Percentiles rank a stretch among this genome's conserved stretches.
Conservation (phyloP, 2,329 filamentous ascomycete species). For the Exophiala mesophila region DNA sequence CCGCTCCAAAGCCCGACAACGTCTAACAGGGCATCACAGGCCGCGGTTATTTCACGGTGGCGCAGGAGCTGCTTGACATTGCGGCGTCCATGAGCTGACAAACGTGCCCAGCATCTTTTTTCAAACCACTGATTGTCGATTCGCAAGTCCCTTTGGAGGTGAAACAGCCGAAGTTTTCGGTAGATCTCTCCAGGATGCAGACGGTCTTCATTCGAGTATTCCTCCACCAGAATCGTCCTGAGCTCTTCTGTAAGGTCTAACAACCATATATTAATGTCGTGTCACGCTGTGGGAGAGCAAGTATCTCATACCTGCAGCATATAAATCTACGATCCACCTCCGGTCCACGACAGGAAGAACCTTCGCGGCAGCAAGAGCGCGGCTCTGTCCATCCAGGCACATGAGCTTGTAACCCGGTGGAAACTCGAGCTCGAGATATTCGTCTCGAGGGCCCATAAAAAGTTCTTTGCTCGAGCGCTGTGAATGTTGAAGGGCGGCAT, state of each 20-base stretch:
- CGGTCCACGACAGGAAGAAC: constrained; percentile 23
- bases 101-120: constrained; percentile 22
- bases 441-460: constrained; percentile 3
- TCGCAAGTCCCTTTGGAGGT: constrained; percentile 10
- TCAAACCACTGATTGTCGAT: constrained; percentile 22
- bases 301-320: constrained; percentile 25
- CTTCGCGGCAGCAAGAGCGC: constrained; percentile 22
- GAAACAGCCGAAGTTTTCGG: constrained; percentile 30
- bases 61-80: constrained; percentile 28
- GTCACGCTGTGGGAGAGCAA: neutral
- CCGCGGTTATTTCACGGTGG: constrained; percentile 26
- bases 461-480: constrained; percentile 7
- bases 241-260: constrained; percentile 28
- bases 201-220: constrained; percentile 30
- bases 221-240: constrained; percentile 26
- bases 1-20: constrained; percentile 32
- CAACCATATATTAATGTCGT: neutral
- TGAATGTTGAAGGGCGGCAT: constrained; percentile 18
- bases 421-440: constrained; percentile 24
- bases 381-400: constrained; percentile 29
- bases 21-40: constrained; percentile 32
- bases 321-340: constrained; percentile 33
- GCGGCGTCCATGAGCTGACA: constrained; percentile 25
- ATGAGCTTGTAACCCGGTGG: constrained; percentile 19
- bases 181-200: constrained; percentile 30